These are phyloP conservation scores for Neohortaea acidophila DNA, from an alignment of 495 filamentous ascomycete genomes.

Conservation along the genomic window DNA sequence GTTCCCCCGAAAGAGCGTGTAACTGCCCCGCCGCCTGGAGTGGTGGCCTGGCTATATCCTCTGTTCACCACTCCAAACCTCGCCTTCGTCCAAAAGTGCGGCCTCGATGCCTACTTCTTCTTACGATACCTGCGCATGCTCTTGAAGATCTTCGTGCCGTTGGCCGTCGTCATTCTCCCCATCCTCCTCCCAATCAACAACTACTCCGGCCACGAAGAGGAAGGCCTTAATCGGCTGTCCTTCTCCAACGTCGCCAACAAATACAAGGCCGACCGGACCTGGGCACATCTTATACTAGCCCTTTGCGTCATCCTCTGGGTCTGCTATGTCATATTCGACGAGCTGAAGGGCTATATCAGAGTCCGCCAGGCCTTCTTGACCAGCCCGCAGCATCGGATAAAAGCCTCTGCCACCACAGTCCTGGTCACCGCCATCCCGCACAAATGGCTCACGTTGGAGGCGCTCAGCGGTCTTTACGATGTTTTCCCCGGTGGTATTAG, in stretches of 20 bases:
- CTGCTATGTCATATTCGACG: conserved; percentile 75
- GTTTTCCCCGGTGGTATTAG: conserved; percentile 91
- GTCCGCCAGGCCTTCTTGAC: conserved; percentile 88
- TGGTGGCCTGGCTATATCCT: conserved; percentile 51
- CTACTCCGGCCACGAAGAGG: conserved; percentile 25
- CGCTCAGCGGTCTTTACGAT: conserved; percentile 75
- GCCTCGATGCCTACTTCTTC: conserved; percentile 96
- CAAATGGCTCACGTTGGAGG: conserved; percentile 73
- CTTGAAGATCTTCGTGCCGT: conserved; percentile 76
- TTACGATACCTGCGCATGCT: conserved; percentile 87
- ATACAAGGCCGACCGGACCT: conserved; percentile 54
- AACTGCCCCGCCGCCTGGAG: conserved; percentile 49
- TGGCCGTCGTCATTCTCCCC: conserved; percentile 65
- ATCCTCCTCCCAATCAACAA: conserved; percentile 72
- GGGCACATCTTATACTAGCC: conserved; percentile 78
- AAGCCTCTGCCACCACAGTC: conserved; percentile 92
- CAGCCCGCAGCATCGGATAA: conserved; percentile 84
- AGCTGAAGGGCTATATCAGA: conserved; percentile 82
- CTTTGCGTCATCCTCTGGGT: conserved; percentile 68
- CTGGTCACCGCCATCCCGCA: conserved; percentile 77
- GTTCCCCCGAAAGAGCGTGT: conserved; percentile 79
- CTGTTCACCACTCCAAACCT: conserved; percentile 65
- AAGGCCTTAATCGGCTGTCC: conserved; percentile 62
- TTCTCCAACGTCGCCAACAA: conserved; percentile 79
- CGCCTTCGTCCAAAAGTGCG: conserved; percentile 90